phyloP scores from a whole-genome alignment of 2,329 filamentous ascomycete species.

The Passalora sequoiae region DNA sequence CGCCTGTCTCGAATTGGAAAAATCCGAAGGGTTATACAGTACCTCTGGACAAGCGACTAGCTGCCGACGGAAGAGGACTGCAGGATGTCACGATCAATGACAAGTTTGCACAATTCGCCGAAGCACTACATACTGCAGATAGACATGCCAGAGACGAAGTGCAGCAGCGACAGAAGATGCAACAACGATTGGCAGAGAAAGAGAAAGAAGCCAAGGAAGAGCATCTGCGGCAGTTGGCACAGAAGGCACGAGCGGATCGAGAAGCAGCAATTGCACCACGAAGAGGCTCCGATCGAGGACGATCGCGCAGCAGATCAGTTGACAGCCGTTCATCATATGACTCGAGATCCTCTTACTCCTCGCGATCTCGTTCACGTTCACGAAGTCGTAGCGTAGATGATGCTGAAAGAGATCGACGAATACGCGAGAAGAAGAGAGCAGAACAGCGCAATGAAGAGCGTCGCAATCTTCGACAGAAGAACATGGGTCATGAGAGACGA shows the following conservation, averaged over 20 bases:
- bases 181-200: slow-evolving; percentile 92
- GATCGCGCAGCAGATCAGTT: slow-evolving; percentile 30
- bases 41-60: slow-evolving; percentile 87
- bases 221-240: slow-evolving; percentile 76
- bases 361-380: slow-evolving; percentile 21
- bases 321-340: slow-evolving; percentile 33
- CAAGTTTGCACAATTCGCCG: slow-evolving; percentile 94
- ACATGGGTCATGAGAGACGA: slow-evolving; percentile 89
- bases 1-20: slow-evolving; percentile 97
- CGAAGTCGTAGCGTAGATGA: slow-evolving; percentile 52
- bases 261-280: slow-evolving; percentile 44
- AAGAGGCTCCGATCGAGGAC: slow-evolving; percentile 28
- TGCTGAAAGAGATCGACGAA: slow-evolving; percentile 49
- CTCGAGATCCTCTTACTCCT: slow-evolving; percentile 35
- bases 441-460: slow-evolving; percentile 80
- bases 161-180: slow-evolving; percentile 85
- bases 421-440: slow-evolving; percentile 69
- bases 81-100: slow-evolving; percentile 97
- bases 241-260: slow-evolving; percentile 79
- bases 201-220: slow-evolving; percentile 95
- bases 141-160: slow-evolving; percentile 94
- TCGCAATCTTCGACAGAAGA: slow-evolving; percentile 82
- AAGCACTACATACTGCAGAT: slow-evolving; percentile 90
- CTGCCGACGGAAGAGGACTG: slow-evolving; percentile 83
- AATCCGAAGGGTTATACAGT: slow-evolving; percentile 98